These are phyloP conservation scores for Pythium biforme DNA, from an alignment of 352 stramenopile species.

Conservation along the genomic window DNA sequence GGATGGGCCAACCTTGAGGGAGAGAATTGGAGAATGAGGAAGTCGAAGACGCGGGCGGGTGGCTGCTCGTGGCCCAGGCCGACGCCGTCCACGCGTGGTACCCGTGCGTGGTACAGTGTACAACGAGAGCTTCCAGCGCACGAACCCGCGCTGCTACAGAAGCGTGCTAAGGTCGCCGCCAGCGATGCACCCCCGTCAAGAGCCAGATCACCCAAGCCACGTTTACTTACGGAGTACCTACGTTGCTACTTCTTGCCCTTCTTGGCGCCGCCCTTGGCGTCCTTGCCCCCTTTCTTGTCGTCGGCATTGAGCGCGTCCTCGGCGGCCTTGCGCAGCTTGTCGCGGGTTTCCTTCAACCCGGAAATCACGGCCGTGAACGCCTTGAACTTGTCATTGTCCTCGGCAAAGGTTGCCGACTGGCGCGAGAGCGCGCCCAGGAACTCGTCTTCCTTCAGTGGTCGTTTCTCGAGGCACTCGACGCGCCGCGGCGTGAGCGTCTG, in stretches of 20 bases:
- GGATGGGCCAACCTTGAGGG: no score
- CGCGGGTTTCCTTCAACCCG: slow-evolving; percentile 68
- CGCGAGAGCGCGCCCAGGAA: slow-evolving; percentile 80
- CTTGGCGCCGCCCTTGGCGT: slow-evolving; percentile 44
- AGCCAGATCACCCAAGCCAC: no score
- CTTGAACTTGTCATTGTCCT: slow-evolving; percentile 78
- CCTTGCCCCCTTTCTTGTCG: slow-evolving; percentile 65
- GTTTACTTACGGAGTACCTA: no score
- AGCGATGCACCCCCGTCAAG: no score
- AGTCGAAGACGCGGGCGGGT: no score
- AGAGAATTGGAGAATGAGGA: no score
- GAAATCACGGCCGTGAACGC: slow-evolving; percentile 72
- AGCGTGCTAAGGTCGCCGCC: no score
- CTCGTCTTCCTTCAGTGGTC: slow-evolving; percentile 78
- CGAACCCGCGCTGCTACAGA: slow-evolving; percentile 17
- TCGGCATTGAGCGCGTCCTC: slow-evolving; percentile 57
- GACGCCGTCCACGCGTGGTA: slow-evolving; percentile 11
- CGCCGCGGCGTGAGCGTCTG: slow-evolving; percentile 78
- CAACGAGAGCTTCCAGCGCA: not conserved
- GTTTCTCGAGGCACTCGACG: slow-evolving; percentile 76
- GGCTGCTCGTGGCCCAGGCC: slow-evolving; percentile 12
- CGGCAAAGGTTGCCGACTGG: slow-evolving; percentile 58
- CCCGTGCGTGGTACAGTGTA: no score
- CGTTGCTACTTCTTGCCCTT: slow-evolving; percentile 63
- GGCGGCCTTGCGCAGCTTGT: slow-evolving; percentile 62